phyloP scores from a whole-genome alignment of 495 filamentous ascomycete species.

The Filosporella fistucella region DNA sequence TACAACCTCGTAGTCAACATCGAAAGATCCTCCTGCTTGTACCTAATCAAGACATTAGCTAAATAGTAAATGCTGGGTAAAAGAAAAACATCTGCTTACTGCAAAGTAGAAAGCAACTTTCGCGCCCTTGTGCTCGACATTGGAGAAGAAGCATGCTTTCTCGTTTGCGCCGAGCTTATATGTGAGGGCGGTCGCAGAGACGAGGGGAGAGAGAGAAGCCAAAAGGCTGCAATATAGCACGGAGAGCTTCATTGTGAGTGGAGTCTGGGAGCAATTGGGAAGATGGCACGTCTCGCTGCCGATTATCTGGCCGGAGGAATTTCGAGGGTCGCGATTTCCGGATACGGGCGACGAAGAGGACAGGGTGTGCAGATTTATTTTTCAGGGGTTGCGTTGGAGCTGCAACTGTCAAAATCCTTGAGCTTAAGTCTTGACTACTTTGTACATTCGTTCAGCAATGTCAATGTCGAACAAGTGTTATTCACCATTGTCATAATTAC shows the following conservation, averaged over 20 bases:
- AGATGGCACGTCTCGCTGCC: background rate
- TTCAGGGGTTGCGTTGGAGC: too few species aligned
- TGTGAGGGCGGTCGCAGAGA: slow-evolving; percentile 84
- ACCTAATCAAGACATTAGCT: slow-evolving; percentile 49
- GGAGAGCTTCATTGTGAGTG: slow-evolving; percentile 43
- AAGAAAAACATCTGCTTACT: too few species aligned
- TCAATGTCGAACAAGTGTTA: too few species aligned
- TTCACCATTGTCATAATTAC: too few species aligned
- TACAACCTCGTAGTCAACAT: slow-evolving; percentile 86
- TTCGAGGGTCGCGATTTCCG: slow-evolving; percentile 4
- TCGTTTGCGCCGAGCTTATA: slow-evolving; percentile 90
- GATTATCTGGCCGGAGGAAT: slow-evolving; percentile 12
- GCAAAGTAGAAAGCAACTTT: slow-evolving; percentile 99
- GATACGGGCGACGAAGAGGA: too few species aligned
- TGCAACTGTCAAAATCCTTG: too few species aligned
- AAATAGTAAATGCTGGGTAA: too few species aligned
- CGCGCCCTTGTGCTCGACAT: slow-evolving; percentile 65
- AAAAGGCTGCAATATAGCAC: slow-evolving; percentile 51
- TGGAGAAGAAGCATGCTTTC: slow-evolving; percentile 90
- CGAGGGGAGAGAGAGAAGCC: slow-evolving; percentile 53
- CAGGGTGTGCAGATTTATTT: too few species aligned
- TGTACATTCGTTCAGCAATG: too few species aligned
- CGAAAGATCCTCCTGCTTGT: slow-evolving; percentile 93
- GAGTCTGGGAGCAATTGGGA: slow-evolving; percentile 1
- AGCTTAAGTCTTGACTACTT: too few species aligned